Evolutionary conservation across 2,329 filamentous ascomycete species (phyloP).

Genomic region (Podosphaera aphanis): DNA sequence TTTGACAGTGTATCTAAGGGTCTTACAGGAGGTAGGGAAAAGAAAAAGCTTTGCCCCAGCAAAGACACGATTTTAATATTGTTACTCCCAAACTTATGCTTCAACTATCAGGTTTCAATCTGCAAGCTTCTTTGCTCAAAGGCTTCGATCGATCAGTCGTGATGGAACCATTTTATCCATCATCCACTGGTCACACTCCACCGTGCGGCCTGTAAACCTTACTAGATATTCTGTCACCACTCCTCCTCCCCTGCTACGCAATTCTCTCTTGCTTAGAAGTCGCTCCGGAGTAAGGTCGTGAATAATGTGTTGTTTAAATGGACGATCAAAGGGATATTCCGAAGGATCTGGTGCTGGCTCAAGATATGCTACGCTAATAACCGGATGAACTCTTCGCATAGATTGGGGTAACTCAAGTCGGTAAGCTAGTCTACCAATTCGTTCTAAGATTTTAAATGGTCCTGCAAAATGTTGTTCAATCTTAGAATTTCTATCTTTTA

Average conservation of each 20-base stretch:
- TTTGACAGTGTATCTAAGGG: neutral
- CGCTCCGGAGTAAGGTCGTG: neutral
- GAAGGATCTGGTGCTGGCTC: neutral
- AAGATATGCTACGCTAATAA: neutral
- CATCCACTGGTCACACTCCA: neutral
- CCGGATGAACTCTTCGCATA: neutral
- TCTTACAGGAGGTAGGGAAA: neutral
- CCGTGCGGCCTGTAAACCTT: neutral
- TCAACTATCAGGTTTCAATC: neutral
- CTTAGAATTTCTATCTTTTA: neutral
- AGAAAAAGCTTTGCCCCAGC: neutral
- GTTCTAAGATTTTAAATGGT: neutral
- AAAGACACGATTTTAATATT: neutral
- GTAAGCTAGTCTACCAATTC: neutral
- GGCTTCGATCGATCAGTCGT: neutral
- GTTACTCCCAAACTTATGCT: neutral
- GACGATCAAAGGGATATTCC: neutral
- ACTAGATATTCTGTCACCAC: neutral
- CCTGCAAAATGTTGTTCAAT: neutral
- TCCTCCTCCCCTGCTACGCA: neutral
- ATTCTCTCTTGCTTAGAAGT: neutral
- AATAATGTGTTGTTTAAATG: neutral
- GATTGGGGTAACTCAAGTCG: neutral
- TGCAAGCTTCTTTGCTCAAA: neutral
- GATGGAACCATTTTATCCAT: neutral